phyloP scores from a whole-genome alignment of 768 basidiomycete species.

The Trametes elegans region DNA sequence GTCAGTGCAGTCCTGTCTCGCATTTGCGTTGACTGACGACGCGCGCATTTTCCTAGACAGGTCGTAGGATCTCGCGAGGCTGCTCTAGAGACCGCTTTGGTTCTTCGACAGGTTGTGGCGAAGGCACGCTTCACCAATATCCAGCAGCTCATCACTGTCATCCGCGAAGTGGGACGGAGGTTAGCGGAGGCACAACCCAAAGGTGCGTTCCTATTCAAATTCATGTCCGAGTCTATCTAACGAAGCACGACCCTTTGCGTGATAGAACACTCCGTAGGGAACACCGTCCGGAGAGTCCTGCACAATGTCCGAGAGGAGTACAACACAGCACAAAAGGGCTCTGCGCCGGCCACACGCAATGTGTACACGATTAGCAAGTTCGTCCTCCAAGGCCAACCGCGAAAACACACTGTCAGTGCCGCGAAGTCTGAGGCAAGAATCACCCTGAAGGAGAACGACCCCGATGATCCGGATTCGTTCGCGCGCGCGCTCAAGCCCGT shows the following conservation, averaged over 20 bases:
- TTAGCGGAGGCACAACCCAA: slow-evolving; percentile 93
- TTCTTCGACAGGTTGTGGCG: slow-evolving; percentile 87
- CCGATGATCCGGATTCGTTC: slow-evolving; percentile 77
- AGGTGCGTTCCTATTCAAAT: slow-evolving; percentile 47
- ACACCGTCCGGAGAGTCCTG: slow-evolving; percentile 89
- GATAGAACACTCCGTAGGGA: slow-evolving; percentile 93
- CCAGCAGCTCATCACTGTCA: slow-evolving; percentile 76
- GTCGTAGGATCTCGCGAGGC: slow-evolving; percentile 88
- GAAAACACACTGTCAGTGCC: slow-evolving; percentile 38
- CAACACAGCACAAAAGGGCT: slow-evolving; percentile 66
- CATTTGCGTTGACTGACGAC: slow-evolving; percentile 2
- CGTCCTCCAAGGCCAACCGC: slow-evolving; percentile 75
- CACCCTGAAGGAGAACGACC: slow-evolving; percentile 65
- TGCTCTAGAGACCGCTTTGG: slow-evolving; percentile 84
- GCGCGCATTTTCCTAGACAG: slow-evolving; percentile 51
- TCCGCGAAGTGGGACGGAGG: slow-evolving; percentile 75
- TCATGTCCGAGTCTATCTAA: background rate
- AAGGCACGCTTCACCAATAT: slow-evolving; percentile 84
- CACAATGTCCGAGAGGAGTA: slow-evolving; percentile 97
- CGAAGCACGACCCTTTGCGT: too few relatives aligned
- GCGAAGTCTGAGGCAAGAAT: slow-evolving; percentile 52
- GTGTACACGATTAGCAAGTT: slow-evolving; percentile 80
- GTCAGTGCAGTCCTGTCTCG: slow-evolving; percentile 41
- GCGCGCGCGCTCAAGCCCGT: slow-evolving; percentile 83
- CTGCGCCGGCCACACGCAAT: slow-evolving; percentile 34